A percentile compares a stretch with the other conserved stretches of the same genome.
These are phyloP conservation scores for Parathielavia appendiculata DNA, from an alignment of 495 filamentous ascomycete genomes.

Conservation along the genomic window DNA sequence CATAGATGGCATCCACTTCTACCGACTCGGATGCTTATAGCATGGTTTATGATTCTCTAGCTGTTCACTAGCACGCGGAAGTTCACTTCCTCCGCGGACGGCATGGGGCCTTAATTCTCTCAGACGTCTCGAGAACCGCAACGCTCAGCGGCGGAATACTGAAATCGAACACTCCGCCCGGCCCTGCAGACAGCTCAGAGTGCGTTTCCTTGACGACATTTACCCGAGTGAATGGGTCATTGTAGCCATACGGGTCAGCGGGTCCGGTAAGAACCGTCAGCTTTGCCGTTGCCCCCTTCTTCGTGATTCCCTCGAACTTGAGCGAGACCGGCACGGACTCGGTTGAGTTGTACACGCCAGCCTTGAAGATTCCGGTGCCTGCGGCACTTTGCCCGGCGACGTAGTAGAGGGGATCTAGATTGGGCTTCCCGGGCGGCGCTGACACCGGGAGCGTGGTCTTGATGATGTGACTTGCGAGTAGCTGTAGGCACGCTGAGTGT, in stretches of 20 bases:
- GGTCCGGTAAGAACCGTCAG: slow-evolving; percentile 54
- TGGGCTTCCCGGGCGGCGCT: too few relatives aligned
- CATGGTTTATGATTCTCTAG: too few relatives aligned
- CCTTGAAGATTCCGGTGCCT: slow-evolving; percentile 50
- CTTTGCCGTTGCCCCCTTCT: slow-evolving; percentile 40
- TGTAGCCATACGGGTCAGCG: slow-evolving; percentile 37
- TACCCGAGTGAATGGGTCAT: slow-evolving; percentile 31
- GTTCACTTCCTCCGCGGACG: too few relatives aligned
- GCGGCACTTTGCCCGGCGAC: slow-evolving; percentile 43
- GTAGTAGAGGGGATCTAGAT: slow-evolving; percentile 54
- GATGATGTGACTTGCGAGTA: slow-evolving; percentile 49
- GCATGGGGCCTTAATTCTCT: too few relatives aligned
- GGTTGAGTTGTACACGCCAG: slow-evolving; percentile 58
- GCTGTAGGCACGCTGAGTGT: slow-evolving; percentile 33
- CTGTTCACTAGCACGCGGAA: too few relatives aligned
- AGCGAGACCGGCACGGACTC: slow-evolving; percentile 47
- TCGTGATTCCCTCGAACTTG: slow-evolving; percentile 51
- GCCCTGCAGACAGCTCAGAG: slow-evolving; percentile 40
- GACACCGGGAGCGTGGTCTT: slow-evolving; percentile 48
- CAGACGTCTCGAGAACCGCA: slow-evolving; percentile 47
- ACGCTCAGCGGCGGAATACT: slow-evolving; percentile 47
- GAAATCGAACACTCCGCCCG: slow-evolving; percentile 45
- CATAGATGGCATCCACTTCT: too few relatives aligned
- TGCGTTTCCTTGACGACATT: slow-evolving; percentile 41
- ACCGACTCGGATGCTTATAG: too few relatives aligned